Evolutionary conservation across 495 filamentous ascomycete species (phyloP).

Genomic region (Aspergillus baeticus): DNA sequence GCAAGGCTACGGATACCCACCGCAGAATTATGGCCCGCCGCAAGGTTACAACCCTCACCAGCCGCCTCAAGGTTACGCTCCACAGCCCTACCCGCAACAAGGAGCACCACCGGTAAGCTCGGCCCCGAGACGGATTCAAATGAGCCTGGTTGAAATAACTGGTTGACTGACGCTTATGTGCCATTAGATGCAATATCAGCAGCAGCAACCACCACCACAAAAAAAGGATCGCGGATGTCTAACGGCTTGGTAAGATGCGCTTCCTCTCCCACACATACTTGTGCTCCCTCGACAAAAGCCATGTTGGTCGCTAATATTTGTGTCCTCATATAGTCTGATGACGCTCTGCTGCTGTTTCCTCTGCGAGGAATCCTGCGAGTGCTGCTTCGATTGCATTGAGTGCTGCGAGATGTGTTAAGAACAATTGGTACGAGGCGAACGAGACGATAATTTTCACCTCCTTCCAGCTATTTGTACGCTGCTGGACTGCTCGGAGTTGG

Average conservation of each 20-base stretch:
- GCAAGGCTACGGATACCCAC: constrained; percentile 4
- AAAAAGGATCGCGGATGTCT: constrained; percentile 59
- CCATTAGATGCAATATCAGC: constrained; percentile 56
- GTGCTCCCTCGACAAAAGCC: neutral
- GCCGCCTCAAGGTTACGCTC: constrained; percentile 19
- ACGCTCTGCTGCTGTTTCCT: constrained; percentile 76
- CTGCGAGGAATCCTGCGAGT: constrained; percentile 76
- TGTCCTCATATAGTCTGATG: constrained; percentile 49
- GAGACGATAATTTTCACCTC: constrained; percentile 8
- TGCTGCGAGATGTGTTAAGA: constrained; percentile 58
- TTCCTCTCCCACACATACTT: neutral
- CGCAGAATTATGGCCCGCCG: neutral
- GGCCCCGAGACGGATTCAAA: constrained; percentile 5
- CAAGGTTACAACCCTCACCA: constrained; percentile 10
- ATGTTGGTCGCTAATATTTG: constrained; percentile 14
- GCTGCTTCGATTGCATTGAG: constrained; percentile 69
- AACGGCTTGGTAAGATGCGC: constrained; percentile 50
- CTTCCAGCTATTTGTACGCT: constrained; percentile 3
- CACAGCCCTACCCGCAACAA: neutral
- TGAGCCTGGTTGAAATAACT: neutral
- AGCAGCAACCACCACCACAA: constrained; percentile 54
- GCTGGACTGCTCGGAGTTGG: constrained; percentile 10
- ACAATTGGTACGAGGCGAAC: constrained; percentile 17
- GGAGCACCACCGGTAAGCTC: constrained; percentile 23
- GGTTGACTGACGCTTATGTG: neutral